These are phyloP conservation scores for Claviceps paspali DNA, from an alignment of 2,329 filamentous ascomycete species.

Conservation along the genomic window DNA sequence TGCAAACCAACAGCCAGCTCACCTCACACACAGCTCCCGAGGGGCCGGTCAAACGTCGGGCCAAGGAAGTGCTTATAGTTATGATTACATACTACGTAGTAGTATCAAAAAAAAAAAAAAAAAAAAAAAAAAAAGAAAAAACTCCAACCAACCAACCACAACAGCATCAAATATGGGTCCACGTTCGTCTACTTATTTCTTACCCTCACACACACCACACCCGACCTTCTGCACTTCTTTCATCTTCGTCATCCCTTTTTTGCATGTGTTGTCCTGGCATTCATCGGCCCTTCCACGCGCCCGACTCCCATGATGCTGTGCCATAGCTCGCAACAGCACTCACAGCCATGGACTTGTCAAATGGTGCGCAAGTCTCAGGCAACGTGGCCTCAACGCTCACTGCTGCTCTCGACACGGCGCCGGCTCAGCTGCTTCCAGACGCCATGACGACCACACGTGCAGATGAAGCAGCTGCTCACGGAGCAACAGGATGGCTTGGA, in stretches of 20 bases:
- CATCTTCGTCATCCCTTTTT: conserved; percentile 6
- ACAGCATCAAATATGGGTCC: conserved; percentile 4
- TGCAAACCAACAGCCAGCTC: no score
- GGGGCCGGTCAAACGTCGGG: neutral
- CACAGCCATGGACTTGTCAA: conserved; percentile 25
- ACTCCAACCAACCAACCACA: no score
- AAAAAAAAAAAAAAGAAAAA: conserved; percentile 1
- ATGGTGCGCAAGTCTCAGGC: conserved; percentile 19
- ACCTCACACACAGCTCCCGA: no score
- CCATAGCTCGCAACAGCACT: conserved; percentile 13
- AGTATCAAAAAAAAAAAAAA: neutral
- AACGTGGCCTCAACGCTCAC: conserved; percentile 19
- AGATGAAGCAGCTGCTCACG: conserved; percentile 19
- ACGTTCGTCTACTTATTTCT: conserved; percentile 3
- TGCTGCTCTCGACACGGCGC: conserved; percentile 16
- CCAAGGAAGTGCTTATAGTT: no score
- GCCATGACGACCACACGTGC: conserved; percentile 21
- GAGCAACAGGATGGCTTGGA: conserved; percentile 40
- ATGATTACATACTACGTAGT: no score
- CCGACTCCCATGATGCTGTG: conserved; percentile 22
- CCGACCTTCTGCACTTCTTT: no score
- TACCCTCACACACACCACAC: neutral
- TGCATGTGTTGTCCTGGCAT: conserved; percentile 1
- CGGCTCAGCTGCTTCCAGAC: conserved; percentile 18
- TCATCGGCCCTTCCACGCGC: conserved; percentile 10